Base-by-base conservation (phyloP, 2,329 filamentous ascomycete genomes). In the Clonostachys rhizophaga region DNA sequence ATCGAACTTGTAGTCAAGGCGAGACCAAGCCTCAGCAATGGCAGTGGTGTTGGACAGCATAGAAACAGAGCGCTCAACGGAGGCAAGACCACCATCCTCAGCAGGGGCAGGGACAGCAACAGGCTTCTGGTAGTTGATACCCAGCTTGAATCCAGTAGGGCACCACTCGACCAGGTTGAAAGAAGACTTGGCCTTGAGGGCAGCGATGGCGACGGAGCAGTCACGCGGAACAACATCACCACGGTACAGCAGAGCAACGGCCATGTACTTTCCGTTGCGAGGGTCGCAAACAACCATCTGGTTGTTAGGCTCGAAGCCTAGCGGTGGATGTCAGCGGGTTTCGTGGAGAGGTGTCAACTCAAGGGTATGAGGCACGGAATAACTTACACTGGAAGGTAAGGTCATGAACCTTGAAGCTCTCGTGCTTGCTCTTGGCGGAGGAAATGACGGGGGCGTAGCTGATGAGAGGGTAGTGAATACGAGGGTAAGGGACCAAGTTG, bases 361-460 rank as follows among this genome's bases (percentile, higher is more conserved):
- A 30, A 24, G 24, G 24, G 24, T 30, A 6, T 30, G 10, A 3
- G 24, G 24, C 24, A 30, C 8, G 2, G 17, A 1, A 5, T 14
- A 5, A 72, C 79, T 62, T 74, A 87, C 84, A 87, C 67, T 87
- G 83, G 71, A 86, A 83, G 62, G 84, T 87, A 53, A 87, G 70
- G 55, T 94, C 89, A 52, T 83, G 79, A 47, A 91, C 85, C 76
- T 89, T 90, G 82, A 91, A 91, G 75, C 86, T 89, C 75, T 94
- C 89, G 63, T 94, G 89, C 43, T 84, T 81, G 68, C 86, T 89
- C 79, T 88, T 89, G 73, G 79, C 76, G 49, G 83, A 81, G 18
- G 83, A 87, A 54, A 87, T 76, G 56, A 88, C 84, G 34, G 84
- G 84, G 11, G 84, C 83, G 62, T 87, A 87, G 71, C 80, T 84